These are phyloP conservation scores for Capsella rubella DNA, from an alignment of 441 rosid species.

Conservation along the genomic window DNA sequence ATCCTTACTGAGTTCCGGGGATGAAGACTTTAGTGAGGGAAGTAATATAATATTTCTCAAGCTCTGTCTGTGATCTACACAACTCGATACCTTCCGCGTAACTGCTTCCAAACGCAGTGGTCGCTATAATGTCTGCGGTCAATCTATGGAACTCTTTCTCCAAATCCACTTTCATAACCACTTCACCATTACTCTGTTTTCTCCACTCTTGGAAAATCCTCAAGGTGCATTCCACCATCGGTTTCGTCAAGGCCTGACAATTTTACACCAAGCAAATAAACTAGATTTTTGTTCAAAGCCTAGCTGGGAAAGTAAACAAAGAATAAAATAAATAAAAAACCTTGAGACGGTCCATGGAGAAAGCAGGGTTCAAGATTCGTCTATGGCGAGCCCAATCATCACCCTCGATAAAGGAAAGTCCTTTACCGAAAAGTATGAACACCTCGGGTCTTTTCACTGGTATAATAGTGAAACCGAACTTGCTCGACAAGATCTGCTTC, in stretches of 20 bases:
- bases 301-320: neutral
- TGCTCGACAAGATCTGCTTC: constrained; percentile 50
- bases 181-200: constrained; percentile 18
- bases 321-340: constrained; percentile 10
- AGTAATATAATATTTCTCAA: constrained; percentile 14
- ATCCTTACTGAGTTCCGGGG: constrained; percentile 61
- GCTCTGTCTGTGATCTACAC: constrained; percentile 29
- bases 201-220: constrained; percentile 50
- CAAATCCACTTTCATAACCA: neutral
- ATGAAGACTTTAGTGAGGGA: constrained; percentile 40
- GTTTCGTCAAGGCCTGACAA: constrained; percentile 41
- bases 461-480: constrained; percentile 46
- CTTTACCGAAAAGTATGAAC: constrained; percentile 44
- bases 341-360: constrained; percentile 57
- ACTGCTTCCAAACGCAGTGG: constrained; percentile 59
- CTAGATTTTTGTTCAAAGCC: neutral
- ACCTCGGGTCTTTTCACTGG: constrained; percentile 34
- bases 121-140: constrained; percentile 55
- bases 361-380: constrained; percentile 54
- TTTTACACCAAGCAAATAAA: neutral
- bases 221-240: constrained; percentile 40
- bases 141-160: constrained; percentile 43
- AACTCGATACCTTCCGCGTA: constrained; percentile 32
- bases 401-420: constrained; percentile 47
- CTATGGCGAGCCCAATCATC: constrained; percentile 55